A percentile compares a stretch with the other conserved stretches of the same genome.
Evolutionary conservation across 768 basidiomycete species (phyloP).

Genomic region (Hypsizygus marmoreus): DNA sequence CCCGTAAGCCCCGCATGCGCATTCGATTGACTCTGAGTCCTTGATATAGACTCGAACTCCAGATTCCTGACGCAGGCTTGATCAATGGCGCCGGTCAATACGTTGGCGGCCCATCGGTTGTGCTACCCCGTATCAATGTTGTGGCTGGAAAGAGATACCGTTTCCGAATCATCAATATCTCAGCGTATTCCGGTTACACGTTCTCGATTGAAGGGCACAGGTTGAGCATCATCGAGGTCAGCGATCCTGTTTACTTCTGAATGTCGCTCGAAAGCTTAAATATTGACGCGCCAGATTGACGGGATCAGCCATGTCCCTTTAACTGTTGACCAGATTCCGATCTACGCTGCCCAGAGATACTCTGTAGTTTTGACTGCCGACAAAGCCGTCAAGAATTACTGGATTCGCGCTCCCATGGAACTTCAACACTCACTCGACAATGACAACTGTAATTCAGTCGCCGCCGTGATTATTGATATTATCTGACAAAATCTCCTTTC

Average conservation of each 20-base stretch:
- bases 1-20: constrained; percentile 6
- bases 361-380: constrained; percentile 30
- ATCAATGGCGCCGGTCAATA: constrained; percentile 38
- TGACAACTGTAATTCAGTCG: background rate
- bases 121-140: constrained; percentile 38
- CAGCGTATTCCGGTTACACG: constrained; percentile 30
- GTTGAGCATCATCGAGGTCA: constrained; percentile 29
- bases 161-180: constrained; percentile 41
- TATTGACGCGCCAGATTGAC: constrained; percentile 27
- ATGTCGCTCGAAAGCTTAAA: too few species aligned
- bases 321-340: constrained; percentile 30
- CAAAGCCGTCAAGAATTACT: constrained; percentile 33
- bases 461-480: background rate
- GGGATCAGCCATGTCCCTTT: constrained; percentile 27
- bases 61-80: constrained; percentile 27
- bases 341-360: constrained; percentile 30
- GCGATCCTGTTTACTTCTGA: constrained; percentile 20
- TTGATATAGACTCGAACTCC: constrained; percentile 16
- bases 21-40: background rate
- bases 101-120: constrained; percentile 32
- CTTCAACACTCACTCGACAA: constrained; percentile 27
- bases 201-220: constrained; percentile 29
- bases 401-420: constrained; percentile 37
- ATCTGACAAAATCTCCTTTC: background rate
- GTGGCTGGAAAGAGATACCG: constrained; percentile 32